Percentiles rank a stretch among this genome's conserved stretches.
phyloP scores from a whole-genome alignment of 169 alveolate species.

The Hepatocystis sp. region DNA sequence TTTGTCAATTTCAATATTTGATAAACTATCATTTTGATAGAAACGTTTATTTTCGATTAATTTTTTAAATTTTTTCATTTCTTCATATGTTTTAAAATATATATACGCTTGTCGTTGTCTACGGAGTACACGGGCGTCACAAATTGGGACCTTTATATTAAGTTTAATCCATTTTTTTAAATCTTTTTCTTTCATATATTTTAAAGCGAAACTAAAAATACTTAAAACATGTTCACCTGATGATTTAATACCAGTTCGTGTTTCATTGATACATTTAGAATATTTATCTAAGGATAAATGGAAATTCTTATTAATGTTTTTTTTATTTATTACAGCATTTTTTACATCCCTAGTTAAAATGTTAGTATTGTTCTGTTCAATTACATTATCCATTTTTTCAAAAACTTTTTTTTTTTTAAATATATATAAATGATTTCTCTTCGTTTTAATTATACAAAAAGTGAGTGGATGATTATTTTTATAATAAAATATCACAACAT shows the following conservation, averaged over 20 bases:
- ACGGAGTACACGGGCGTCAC: slow-evolving; percentile 54
- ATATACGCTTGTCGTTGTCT: slow-evolving; percentile 68
- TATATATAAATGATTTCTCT: no score
- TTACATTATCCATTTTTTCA: no score
- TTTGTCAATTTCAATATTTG: slow-evolving; percentile 59
- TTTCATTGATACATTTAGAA: slow-evolving; percentile 5
- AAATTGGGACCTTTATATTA: slow-evolving; percentile 60
- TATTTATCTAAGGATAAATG: slow-evolving; percentile 54
- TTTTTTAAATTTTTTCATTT: slow-evolving; percentile 53
- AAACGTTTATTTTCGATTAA: slow-evolving; percentile 71
- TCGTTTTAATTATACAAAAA: no score
- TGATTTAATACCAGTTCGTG: slow-evolving; percentile 11
- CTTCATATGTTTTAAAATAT: slow-evolving; percentile 26
- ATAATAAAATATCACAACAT: no score
- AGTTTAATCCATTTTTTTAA: slow-evolving; percentile 65
- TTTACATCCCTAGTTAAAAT: no score
- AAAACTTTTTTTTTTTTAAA: slow-evolving; percentile 2
- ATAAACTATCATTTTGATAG: slow-evolving; percentile 41
- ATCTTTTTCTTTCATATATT: slow-evolving; percentile 66
- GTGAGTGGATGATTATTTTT: no score
- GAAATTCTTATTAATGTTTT: slow-evolving; percentile 22
- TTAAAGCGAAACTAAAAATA: slow-evolving; percentile 70
- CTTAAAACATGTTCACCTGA: slow-evolving; percentile 42
- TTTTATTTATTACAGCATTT: no score
- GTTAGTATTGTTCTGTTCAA: no score